These are phyloP conservation scores for Pythium apleroticum DNA, from an alignment of 352 stramenopile genomes.

Conservation along the genomic window DNA sequence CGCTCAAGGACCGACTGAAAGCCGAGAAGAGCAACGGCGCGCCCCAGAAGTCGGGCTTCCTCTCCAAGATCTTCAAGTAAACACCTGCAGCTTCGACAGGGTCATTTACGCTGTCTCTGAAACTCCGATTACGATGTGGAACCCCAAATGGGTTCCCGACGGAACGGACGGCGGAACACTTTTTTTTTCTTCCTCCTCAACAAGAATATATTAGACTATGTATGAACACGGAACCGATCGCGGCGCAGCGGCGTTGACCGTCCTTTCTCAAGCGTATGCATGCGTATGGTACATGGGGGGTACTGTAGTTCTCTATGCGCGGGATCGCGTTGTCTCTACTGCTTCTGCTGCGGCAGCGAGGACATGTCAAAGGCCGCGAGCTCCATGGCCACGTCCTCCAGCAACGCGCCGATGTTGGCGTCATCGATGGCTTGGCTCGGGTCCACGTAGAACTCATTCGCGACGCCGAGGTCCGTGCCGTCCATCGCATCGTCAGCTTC, in stretches of 20 bases:
- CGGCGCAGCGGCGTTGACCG: not conserved
- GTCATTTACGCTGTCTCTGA: slow-evolving; percentile 2
- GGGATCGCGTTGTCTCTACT: no score
- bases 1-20: slow-evolving; percentile 73
- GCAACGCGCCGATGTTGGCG: slow-evolving; percentile 38
- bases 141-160: no score
- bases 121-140: not conserved
- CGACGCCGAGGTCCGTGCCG: slow-evolving; percentile 18
- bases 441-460: slow-evolving; percentile 39
- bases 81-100: not conserved
- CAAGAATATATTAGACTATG: slow-evolving; percentile 20
- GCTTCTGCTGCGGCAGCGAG: slow-evolving; percentile 31
- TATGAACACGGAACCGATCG: slow-evolving; percentile 11
- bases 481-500: slow-evolving; percentile 22
- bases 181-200: not conserved
- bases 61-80: slow-evolving; percentile 63
- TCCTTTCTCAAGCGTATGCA: not conserved
- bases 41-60: slow-evolving; percentile 54
- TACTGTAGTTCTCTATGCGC: not conserved
- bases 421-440: slow-evolving; percentile 33
- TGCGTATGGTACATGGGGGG: slow-evolving; percentile 1
- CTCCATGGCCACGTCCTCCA: slow-evolving; percentile 76
- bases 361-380: slow-evolving; percentile 58
- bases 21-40: slow-evolving; percentile 44
- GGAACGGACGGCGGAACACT: no score